Base-by-base conservation (phyloP, 176 grass and related monocot species). In the Cenchrus purpureus region DNA sequence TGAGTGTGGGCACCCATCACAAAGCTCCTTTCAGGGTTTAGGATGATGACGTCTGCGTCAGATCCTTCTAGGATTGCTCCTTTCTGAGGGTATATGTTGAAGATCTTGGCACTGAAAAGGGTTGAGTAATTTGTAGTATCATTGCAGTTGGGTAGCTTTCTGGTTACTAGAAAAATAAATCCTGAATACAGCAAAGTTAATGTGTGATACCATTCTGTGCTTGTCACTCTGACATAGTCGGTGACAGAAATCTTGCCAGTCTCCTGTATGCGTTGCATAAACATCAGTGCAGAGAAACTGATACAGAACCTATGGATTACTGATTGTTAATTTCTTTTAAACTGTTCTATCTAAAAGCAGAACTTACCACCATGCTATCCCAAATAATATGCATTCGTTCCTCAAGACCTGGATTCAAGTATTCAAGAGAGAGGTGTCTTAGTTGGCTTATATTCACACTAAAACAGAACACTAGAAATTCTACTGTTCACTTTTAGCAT, bases 301-400 rank as follows among this genome's bases (percentile, higher is more conserved):
- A 73, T 44, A 85, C 52, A 73, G 34, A 75, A 53, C 73, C 31
- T 84, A 56, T 9, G 6, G 5, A 82, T 71, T 74, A 87, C 5
- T 45, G 14, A 61, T 71, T 4, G 44, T 28, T 42, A 73, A 53
- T 82, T 76, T 49, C 59, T 40, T 74, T 87, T 6, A 54, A 58
- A 68, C 7, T 0, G 1, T 42, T 34, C 58, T 45, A 45, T 34
- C 58, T 6, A 60, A 56, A 68, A 84, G 69, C 75, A 84, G 19
- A 56, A 83, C 97, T 86, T 95, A 98, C 97, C 97, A 95, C 97
- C 97, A 98, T 94, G 44, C 45, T 93, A 29, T 98, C 91, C 97
- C 97, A 98, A 86, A 95, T 54, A 79, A 95, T 89, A 86, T 95
- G 93, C 97, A 98, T 98, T 71, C 97, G 87, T 92, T 98, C 93